Conservation (phyloP, 2,329 filamentous ascomycete species). For the Fonsecaea pedrosoi region DNA sequence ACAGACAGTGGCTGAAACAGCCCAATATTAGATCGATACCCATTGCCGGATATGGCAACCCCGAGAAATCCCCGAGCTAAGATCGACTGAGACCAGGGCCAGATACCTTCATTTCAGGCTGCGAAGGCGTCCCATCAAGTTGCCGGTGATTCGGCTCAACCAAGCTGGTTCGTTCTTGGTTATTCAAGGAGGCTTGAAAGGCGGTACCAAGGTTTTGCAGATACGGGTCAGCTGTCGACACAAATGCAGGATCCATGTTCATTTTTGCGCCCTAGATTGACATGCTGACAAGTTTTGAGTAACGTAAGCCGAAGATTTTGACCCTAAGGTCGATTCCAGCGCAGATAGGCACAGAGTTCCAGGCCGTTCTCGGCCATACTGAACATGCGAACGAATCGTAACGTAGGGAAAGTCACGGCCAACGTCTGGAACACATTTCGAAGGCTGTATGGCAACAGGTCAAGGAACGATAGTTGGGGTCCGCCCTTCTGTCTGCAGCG, state of each 20-base stretch:
- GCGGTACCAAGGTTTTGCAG: neutral
- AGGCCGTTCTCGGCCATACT: neutral
- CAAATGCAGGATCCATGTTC: neutral
- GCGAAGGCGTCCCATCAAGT: neutral
- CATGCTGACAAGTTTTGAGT: conserved; percentile 5
- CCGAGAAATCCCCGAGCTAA: neutral
- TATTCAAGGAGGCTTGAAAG: neutral
- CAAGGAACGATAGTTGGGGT: neutral
- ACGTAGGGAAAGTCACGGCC: neutral
- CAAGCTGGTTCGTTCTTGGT: neutral
- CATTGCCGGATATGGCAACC: neutral
- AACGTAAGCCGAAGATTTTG: neutral
- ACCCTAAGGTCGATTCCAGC: neutral
- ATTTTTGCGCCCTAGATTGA: conserved; percentile 61
- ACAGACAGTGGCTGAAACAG: neutral
- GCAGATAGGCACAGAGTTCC: neutral
- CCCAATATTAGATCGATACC: neutral
- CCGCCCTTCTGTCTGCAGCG: neutral
- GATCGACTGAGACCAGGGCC: neutral
- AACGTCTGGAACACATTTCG: neutral
- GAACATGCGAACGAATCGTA: neutral
- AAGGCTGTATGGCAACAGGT: neutral
- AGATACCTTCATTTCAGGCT: neutral
- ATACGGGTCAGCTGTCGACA: neutral
- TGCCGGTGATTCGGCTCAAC: neutral